Evolutionary conservation across 2,329 filamentous ascomycete genomes (phyloP), one percentile per base, ranked within the genome.

Genomic region (Colletotrichum magnum): DNA sequence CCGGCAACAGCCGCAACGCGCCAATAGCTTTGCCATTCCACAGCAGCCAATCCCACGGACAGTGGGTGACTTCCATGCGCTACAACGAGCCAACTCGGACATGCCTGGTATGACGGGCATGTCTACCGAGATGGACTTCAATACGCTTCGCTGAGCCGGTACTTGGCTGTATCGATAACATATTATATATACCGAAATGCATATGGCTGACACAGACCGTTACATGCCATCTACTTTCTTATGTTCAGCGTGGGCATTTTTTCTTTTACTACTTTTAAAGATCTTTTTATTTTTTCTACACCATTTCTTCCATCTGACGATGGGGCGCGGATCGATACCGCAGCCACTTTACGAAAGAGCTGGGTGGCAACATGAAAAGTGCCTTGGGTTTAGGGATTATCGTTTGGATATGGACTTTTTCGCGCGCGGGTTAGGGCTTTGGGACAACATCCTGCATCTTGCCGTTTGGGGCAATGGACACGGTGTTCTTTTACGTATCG

Each of bases 11-110:
- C 75, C 78, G 2, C 81, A 82, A 51, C 77, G 83, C 24, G 65
- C 79, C 1, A 81, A 79, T 43, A 84, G 80, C 58, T 85, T 81
- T 50, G 78, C 79, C 43, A 77, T 84, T 58, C 80, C 79, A 26
- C 80, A 81, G 18, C 73, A 75, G 5, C 78, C 77, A 24, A 77
- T 85, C 65, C 77, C 79, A 2, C 79, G 82, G 54, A 84, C 84
- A 1, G 81, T 86, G 0, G 83, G 81, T 3, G 85, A 87, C 58
- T 88, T 87, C 58, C 85, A 87, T 28, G 81, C 82, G 1, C 73
- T 88, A 2, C 85, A 86, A 65, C 78, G 85, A 47, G 79, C 80
- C 12, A 83, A 81, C 60, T 78, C 82, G 0, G 84, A 85, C 50
- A 78, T 70, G 47, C 67, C 66, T 2, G 66, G 61, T 39, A 58